Base-by-base conservation (phyloP, 192 early-diverging fungal species). In the Linnemannia elongata region DNA sequence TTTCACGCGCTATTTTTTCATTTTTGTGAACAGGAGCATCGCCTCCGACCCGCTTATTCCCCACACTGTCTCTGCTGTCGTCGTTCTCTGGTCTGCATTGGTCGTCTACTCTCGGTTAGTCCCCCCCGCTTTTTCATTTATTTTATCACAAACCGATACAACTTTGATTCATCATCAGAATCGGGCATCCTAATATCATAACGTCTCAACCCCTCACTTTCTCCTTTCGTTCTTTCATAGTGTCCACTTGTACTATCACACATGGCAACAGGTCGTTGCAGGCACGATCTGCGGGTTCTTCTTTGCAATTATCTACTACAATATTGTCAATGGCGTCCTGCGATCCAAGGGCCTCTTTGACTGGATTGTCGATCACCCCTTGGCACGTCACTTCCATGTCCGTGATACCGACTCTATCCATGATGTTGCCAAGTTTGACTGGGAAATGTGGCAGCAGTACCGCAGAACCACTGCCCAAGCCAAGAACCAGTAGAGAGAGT, bases 191-290 rank as follows among this genome's bases (percentile, higher is more conserved):
- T 45, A 75, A n/a, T 45, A 45, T 2, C 44, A 45, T 45, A 27
- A 12, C 8, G 10, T 12, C 7, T 63, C 54, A n/a, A 33, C n/a
- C 55, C 38, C 42, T 10, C 68, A 57, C 76, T 45, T 35, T 84
- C 55, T 6, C 33, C 76, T 27, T 39, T 9, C 9, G 72, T 2
- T 75, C n/a, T 66, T 45, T 1, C 42, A 49, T 79, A 94, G 95
- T 39, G 89, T 96, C 33, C 92, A 96, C 78, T 83, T 97, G 3
- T 87, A 89, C 15, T 96, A 96, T 86, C 96, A 97, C 72, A 95
- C 94, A 0, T 75, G 90, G 49, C 82, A 89, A 41, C 96, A 97
- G 85, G 95, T 96, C 12, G n/a, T 92, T 4, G 91, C 91, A 33
- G 96, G 96, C 9, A 79, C 90, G 5, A 72, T 88, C 27, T 72